Evolutionary conservation across 768 basidiomycete species (phyloP), one percentile per base, ranked within the genome.

Genomic region (Termitomyces bulborhizus): DNA sequence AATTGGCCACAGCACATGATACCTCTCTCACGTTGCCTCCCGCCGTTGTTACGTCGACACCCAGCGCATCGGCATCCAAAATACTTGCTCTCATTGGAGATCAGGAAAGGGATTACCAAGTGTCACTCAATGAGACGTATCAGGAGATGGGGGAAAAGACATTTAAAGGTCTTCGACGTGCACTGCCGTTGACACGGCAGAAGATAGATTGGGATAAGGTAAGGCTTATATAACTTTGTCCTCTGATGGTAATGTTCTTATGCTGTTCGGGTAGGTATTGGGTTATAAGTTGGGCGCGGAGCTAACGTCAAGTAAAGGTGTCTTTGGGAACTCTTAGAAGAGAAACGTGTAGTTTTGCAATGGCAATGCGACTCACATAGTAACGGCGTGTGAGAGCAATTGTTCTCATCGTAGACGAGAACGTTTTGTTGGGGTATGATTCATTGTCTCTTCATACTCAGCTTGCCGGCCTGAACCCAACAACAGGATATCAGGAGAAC

Each of bases 161-260:
- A 0, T 98, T 98, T 80, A 92, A 91, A 69, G 84, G 88, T 6
- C 76, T 99, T 49, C 78, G 97, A 61, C 80, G 97, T 37, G 93
- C 94, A 1, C 71, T 99, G 55, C 97, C 96, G 0, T 75, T 98
- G 65, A 98, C 94, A 12, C 80, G 92, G 62, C 90, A 92, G 66
- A 98, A 98, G 70, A 69, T 98, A 37, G 94, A 98, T 57, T 99
- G 97, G 96, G 93, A 96, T 59, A 92, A 86, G 78, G 92, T 90
- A 54, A 54, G 11, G 74, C 43, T 27, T 0, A 21, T 21, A 21
- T 21, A 36, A 24, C 48, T 46, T n/a, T 13, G 53, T 53, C 45
- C 16, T 11, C 6, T 24, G 37, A 31, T 47, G 26, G 29, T 18
- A 7, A n/a, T 45, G 43, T 51, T 34, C 46, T 61, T 11, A 56